phyloP scores from a whole-genome alignment of 306 rosid species.

The Trifolium repens region DNA sequence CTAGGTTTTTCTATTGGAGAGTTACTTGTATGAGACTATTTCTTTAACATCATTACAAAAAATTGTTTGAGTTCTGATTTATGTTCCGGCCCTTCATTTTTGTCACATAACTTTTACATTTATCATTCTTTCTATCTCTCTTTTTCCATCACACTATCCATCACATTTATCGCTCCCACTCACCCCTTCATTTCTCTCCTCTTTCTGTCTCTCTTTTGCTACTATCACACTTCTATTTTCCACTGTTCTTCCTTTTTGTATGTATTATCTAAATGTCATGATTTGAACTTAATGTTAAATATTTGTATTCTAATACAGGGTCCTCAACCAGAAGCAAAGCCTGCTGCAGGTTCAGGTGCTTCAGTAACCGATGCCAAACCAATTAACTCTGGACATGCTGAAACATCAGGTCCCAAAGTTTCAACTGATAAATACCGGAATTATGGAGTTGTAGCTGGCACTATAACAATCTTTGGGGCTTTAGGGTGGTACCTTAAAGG shows the following conservation, averaged over 20 bases:
- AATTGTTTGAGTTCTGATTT: constrained; percentile 13
- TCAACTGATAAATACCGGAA: constrained; percentile 86
- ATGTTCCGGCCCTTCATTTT: not conserved
- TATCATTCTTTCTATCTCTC: not conserved
- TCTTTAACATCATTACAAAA: constrained; percentile 4
- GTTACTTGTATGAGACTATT: constrained; percentile 1
- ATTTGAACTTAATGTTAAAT: constrained; percentile 30
- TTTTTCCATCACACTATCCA: not conserved
- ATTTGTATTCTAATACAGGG: constrained; percentile 59
- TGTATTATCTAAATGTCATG: constrained; percentile 6
- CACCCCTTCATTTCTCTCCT: not conserved
- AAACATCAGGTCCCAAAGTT: constrained; percentile 63
- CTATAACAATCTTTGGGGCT: constrained; percentile 62
- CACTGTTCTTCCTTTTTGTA: not conserved
- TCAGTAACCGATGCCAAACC: constrained; percentile 68
- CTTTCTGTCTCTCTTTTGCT: not conserved
- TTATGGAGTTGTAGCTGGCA: constrained; percentile 86
- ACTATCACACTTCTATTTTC: not conserved
- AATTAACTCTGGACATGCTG: constrained; percentile 51
- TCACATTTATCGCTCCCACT: not conserved
- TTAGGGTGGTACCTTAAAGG: constrained; percentile 87
- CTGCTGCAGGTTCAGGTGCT: constrained; percentile 59
- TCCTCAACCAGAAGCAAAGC: constrained; percentile 68
- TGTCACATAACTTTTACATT: not conserved
- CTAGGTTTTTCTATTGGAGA: not conserved